Conservation (phyloP, 2,329 filamentous ascomycete species). For the Paramyrothecium sp. region DNA sequence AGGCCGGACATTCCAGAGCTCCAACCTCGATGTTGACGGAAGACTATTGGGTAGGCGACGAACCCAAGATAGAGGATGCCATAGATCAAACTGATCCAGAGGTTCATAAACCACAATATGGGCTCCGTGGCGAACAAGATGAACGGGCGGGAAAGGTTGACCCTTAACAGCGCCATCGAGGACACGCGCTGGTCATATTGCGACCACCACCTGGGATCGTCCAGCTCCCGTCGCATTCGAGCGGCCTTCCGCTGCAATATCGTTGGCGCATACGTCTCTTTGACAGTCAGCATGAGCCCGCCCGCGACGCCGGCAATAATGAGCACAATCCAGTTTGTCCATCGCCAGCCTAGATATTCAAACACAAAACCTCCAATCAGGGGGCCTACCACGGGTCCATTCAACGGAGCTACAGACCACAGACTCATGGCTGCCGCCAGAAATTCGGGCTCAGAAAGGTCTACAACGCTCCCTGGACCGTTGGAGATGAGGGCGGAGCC, state of each 20-base stretch:
- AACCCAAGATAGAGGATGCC: conserved; percentile 88
- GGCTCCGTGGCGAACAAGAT: conserved; percentile 77
- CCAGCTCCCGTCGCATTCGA: conserved; percentile 63
- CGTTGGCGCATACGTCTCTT: conserved; percentile 75
- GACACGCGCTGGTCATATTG: conserved; percentile 72
- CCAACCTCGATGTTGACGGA: conserved; percentile 74
- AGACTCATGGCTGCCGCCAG: conserved; percentile 80
- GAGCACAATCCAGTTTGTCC: conserved; percentile 79
- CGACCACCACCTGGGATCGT: conserved; percentile 73
- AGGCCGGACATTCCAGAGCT: conserved; percentile 70
- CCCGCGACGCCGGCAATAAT: conserved; percentile 67
- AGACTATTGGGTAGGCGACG: conserved; percentile 86
- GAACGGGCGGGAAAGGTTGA: conserved; percentile 77
- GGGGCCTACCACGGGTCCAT: conserved; percentile 54
- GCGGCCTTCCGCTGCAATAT: conserved; percentile 67
- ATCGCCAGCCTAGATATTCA: conserved; percentile 80
- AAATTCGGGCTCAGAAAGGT: conserved; percentile 78
- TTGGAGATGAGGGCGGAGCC: conserved; percentile 80
- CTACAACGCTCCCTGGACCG: conserved; percentile 77
- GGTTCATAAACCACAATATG: conserved; percentile 69
- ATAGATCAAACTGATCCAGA: conserved; percentile 79
- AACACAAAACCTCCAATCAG: conserved; percentile 70
- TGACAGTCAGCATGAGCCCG: conserved; percentile 55
- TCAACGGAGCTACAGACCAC: conserved; percentile 82
- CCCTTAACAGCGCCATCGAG: conserved; percentile 65